Base-by-base conservation (phyloP, 768 basidiomycete genomes). In the Boletus huronensis region DNA sequence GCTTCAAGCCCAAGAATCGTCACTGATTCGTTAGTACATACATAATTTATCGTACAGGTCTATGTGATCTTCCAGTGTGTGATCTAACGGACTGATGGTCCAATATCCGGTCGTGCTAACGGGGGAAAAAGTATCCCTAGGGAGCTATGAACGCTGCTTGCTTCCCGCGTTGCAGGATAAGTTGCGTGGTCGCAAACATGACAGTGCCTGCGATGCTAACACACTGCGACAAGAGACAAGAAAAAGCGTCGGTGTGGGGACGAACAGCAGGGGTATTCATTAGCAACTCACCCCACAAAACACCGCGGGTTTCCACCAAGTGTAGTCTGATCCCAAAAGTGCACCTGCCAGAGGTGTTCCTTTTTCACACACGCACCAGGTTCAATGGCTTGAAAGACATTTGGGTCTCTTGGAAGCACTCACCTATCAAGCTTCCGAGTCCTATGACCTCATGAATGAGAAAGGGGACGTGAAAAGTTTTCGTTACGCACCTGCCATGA, bases 321-420 rank as follows among this genome's bases (percentile, higher is more conserved):
- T 54, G 53, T 78, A 82, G 7, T 71, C 61, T n/a, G 72, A 55
- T 2, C 80, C 75, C 3, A 85, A 69, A n/a, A 85, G 69, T 6
- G 78, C 77, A 1, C 84, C 84, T 41, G 77, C 76, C 21, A 83
- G 75, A 9, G 84, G 83, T 0, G 80, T 77, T 14, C 82, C 82
- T 77, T 56, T 34, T 47, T n/a, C n/a, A n/a, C 19, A 21, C 23
- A 51, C 40, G 23, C 64, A 62, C 19, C 66, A 61, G 25, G 70
- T 52, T 38, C 10, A 64, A 64, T 63, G 67, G 9, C 17, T 42
- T 31, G 35, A 47, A 11, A n/a, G 29, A 42, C 25, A 34, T n/a
- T 29, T 9, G 36, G 26, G 11, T 8, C 6, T 43, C 21, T 32
- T 13, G 28, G 36, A 34, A 19, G 7, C 28, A 50, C 55, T 48